Evolutionary conservation across 164 flowering plant genomes (phyloP).

Genomic region (Aristolochia californica): DNA sequence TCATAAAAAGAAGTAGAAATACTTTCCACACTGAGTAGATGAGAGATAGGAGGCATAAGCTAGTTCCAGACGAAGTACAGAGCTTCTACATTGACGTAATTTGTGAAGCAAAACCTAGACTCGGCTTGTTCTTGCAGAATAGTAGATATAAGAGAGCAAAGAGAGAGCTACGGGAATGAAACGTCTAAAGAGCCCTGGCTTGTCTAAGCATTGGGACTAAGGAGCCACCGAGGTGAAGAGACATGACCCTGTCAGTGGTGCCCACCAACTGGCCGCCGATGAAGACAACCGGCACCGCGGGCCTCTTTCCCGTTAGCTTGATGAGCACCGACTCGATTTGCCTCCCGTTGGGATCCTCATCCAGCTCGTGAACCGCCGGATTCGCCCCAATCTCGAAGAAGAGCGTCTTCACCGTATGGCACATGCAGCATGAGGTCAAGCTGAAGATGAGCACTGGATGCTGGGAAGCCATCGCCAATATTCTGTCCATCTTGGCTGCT

Average conservation of each 20-base stretch:
- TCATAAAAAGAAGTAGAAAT: no score
- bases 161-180: no score
- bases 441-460: constrained; percentile 73
- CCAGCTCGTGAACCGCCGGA: constrained; percentile 43
- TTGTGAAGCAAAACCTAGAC: no score
- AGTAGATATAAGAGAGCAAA: no score
- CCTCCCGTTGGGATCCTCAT: constrained; percentile 29
- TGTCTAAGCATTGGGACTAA: constrained; percentile 32
- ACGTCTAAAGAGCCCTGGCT: constrained; percentile 1
- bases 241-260: constrained; percentile 66
- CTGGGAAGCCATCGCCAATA: constrained; percentile 30
- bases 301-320: constrained; percentile 36
- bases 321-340: constrained; percentile 64
- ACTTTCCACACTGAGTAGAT: no score
- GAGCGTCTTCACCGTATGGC: constrained; percentile 60
- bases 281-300: constrained; percentile 63
- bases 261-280: constrained; percentile 56
- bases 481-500: constrained; percentile 18
- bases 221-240: constrained; percentile 55
- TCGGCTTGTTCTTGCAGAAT: no score
- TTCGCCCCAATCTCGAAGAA: constrained; percentile 50
- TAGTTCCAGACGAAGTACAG: no score
- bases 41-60: no score
- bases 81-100: no score
- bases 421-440: constrained; percentile 73